These are phyloP conservation scores for Rhizopogon vulgaris DNA, from an alignment of 768 basidiomycete species.

Conservation along the genomic window DNA sequence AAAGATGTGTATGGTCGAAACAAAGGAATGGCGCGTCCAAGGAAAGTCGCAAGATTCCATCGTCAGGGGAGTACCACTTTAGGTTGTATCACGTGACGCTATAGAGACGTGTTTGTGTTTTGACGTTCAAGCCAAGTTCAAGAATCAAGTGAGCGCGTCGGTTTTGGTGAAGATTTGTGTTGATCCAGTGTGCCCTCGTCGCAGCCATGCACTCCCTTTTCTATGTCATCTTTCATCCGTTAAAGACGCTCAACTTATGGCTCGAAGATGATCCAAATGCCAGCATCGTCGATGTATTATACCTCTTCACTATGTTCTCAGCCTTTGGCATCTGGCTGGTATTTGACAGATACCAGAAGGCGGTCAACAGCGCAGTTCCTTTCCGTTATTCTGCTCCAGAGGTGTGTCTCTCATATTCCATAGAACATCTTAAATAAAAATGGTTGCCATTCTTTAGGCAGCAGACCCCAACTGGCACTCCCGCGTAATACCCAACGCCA, in stretches of 20 bases:
- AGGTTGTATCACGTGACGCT: background rate
- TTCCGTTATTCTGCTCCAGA: constrained; percentile 56
- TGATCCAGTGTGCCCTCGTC: background rate
- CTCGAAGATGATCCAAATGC: constrained; percentile 42
- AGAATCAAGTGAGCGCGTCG: background rate
- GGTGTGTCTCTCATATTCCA: constrained; percentile 32
- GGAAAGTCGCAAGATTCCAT: too few species aligned
- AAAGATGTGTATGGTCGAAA: too few species aligned
- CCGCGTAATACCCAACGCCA: constrained; percentile 47
- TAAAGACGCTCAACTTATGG: constrained; percentile 43
- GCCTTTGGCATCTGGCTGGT: constrained; percentile 78
- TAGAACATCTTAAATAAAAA: background rate
- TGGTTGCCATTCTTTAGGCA: constrained; percentile 31
- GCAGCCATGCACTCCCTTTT: constrained; percentile 25
- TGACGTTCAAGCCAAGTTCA: too few species aligned
- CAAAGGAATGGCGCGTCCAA: too few species aligned
- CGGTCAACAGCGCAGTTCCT: constrained; percentile 65
- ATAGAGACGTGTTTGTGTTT: background rate
- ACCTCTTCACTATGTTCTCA: constrained; percentile 64
- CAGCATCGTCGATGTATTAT: constrained; percentile 54
- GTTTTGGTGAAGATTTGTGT: background rate
- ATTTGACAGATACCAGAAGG: constrained; percentile 65
- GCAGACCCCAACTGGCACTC: constrained; percentile 56
- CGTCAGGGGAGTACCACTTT: too few species aligned
- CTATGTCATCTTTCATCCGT: constrained; percentile 42